phyloP scores from a whole-genome alignment of 2,329 filamentous ascomycete genomes.

The Aspergillus carbonarius region DNA sequence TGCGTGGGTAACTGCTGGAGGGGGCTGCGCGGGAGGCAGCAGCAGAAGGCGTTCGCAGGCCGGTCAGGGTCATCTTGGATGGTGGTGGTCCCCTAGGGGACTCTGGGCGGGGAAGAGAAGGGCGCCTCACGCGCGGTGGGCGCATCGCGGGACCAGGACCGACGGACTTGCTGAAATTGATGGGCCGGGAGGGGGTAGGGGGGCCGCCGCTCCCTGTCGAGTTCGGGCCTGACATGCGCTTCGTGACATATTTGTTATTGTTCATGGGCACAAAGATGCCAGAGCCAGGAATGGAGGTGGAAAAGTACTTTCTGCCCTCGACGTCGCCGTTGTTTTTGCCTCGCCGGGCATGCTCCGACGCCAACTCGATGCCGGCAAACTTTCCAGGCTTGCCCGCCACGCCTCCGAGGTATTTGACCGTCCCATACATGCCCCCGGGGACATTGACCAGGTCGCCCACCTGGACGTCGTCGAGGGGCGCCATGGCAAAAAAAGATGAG shows the following conservation, averaged over 20 bases:
- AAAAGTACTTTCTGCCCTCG: slow-evolving; percentile 81
- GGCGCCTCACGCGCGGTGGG: slow-evolving; percentile 64
- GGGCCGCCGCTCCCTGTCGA: slow-evolving; percentile 56
- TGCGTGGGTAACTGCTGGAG: slow-evolving; percentile 48
- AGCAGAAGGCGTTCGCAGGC: slow-evolving; percentile 60
- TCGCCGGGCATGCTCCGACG: slow-evolving; percentile 72
- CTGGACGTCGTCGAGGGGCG: slow-evolving; percentile 55
- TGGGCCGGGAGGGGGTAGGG: slow-evolving; percentile 64
- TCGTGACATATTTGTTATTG: slow-evolving; percentile 66
- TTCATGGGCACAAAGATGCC: slow-evolving; percentile 91
- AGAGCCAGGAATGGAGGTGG: slow-evolving; percentile 71
- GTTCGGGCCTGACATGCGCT: slow-evolving; percentile 51
- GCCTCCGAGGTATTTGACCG: slow-evolving; percentile 80
- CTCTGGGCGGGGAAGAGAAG: slow-evolving; percentile 82
- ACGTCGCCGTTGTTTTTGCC: slow-evolving; percentile 98
- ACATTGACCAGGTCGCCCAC: slow-evolving; percentile 87
- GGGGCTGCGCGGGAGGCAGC: slow-evolving; percentile 28
- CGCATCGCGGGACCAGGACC: slow-evolving; percentile 70
- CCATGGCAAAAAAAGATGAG: slow-evolving; percentile 37
- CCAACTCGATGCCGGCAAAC: slow-evolving; percentile 90
- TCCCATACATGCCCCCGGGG: slow-evolving; percentile 87
- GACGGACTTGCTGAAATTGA: slow-evolving; percentile 86
- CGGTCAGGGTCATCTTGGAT: slow-evolving; percentile 54
- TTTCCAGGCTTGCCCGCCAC: slow-evolving; percentile 86
- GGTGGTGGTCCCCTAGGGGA: slow-evolving; percentile 68